Conservation (phyloP, 176 grass and related monocot species). For the Musa troglodytarum region DNA sequence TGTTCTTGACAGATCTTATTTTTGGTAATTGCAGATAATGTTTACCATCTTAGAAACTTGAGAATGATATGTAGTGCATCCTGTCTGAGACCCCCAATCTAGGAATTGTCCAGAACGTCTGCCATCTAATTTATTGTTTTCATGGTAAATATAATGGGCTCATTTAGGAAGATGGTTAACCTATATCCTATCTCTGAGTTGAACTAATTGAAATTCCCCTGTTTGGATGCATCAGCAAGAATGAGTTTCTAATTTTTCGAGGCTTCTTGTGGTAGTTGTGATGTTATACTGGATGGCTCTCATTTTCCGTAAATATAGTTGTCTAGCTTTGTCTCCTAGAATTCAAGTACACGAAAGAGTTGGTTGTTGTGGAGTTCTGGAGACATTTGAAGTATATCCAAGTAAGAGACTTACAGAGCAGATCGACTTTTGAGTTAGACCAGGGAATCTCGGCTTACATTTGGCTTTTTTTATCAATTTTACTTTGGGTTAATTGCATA, state of each 20-base stretch:
- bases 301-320: neutral
- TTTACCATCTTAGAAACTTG: neutral
- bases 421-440: no score
- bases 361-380: no score
- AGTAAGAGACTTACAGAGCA: no score
- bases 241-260: neutral
- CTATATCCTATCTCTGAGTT: neutral
- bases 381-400: no score
- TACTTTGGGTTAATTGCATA: no score
- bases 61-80: neutral
- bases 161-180: neutral
- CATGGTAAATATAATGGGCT: neutral
- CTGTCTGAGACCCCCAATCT: neutral
- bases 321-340: neutral
- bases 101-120: neutral
- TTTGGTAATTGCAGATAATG: no score
- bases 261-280: neutral
- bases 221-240: neutral
- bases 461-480: no score
- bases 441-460: no score
- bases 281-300: neutral
- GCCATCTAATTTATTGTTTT: neutral
- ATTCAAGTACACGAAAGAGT: no score
- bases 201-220: neutral
- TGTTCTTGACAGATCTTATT: no score